Evolutionary conservation across 2,329 filamentous ascomycete species (phyloP).

Genomic region (Trichoderma koningiopsis): DNA sequence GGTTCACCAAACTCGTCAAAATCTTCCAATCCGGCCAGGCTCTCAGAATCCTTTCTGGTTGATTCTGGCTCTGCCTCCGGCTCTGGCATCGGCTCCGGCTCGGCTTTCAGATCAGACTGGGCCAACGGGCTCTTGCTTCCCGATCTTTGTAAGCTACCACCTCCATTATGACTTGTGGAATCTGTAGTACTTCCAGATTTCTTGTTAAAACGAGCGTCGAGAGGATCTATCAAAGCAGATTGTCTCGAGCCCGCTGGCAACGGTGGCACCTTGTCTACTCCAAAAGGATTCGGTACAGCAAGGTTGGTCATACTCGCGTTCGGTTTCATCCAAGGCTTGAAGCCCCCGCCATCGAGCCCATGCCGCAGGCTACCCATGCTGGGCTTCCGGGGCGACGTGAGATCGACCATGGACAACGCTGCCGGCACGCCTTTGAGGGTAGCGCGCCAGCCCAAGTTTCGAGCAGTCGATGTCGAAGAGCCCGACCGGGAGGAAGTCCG

Average conservation of each 20-base stretch:
- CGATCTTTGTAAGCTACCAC: slow-evolving; percentile 20
- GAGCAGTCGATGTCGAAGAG: slow-evolving; percentile 39
- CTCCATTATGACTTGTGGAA: slow-evolving; percentile 32
- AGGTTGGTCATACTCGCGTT: slow-evolving; percentile 43
- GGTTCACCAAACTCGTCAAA: slow-evolving; percentile 18
- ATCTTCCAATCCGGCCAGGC: neutral
- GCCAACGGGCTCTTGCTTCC: slow-evolving; percentile 43
- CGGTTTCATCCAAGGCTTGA: slow-evolving; percentile 34
- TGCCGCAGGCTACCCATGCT: slow-evolving; percentile 37
- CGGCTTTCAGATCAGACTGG: slow-evolving; percentile 33
- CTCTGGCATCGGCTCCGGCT: slow-evolving; percentile 4
- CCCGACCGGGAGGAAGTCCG: slow-evolving; percentile 43
- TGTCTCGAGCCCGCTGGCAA: slow-evolving; percentile 35
- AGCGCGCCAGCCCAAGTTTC: slow-evolving; percentile 36
- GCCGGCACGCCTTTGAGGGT: slow-evolving; percentile 43
- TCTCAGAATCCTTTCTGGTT: neutral
- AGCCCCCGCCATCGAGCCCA: slow-evolving; percentile 45
- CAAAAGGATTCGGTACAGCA: slow-evolving; percentile 38
- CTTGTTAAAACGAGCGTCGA: slow-evolving; percentile 50
- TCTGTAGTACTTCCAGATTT: slow-evolving; percentile 31
- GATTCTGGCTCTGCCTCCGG: neutral
- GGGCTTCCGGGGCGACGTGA: slow-evolving; percentile 37
- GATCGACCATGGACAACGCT: slow-evolving; percentile 50
- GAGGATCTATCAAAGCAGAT: slow-evolving; percentile 49
- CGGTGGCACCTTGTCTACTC: slow-evolving; percentile 32